Conservation (phyloP, 805 yeast species). For the Zygoascus flipseniorum region DNA sequence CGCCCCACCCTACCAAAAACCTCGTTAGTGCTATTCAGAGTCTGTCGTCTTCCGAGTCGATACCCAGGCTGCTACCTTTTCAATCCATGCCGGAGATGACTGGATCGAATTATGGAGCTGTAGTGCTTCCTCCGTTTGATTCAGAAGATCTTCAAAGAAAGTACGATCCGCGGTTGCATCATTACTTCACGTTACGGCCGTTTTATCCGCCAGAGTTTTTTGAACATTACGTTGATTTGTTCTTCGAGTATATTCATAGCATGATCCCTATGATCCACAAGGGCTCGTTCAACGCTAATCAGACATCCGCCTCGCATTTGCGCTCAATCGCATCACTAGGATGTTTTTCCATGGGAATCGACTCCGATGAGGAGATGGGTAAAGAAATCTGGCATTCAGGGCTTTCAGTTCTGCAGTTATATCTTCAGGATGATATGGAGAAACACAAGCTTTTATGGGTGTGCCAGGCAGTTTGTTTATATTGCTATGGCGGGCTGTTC, state of each 20-base stretch:
- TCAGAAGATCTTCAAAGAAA: background rate
- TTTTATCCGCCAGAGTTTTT: background rate
- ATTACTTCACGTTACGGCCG: background rate
- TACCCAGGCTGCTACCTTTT: background rate
- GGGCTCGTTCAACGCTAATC: background rate
- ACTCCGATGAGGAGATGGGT: background rate
- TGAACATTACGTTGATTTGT: background rate
- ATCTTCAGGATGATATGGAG: background rate
- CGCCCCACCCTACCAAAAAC: background rate
- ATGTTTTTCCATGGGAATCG: background rate
- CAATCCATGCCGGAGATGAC: background rate
- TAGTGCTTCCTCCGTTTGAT: background rate
- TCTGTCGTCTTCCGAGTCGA: background rate
- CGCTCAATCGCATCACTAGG: background rate
- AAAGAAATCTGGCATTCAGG: background rate
- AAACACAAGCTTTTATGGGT: background rate
- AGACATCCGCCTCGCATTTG: background rate
- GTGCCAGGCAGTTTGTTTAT: background rate
- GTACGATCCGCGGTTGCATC: background rate
- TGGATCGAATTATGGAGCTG: background rate
- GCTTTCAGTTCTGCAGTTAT: background rate
- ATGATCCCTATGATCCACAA: background rate
- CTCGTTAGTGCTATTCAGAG: background rate
- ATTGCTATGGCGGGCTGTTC: background rate
- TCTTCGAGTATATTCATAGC: background rate